Evolutionary conservation across 495 filamentous ascomycete species (phyloP).

Genomic region (Tricharina praecox): DNA sequence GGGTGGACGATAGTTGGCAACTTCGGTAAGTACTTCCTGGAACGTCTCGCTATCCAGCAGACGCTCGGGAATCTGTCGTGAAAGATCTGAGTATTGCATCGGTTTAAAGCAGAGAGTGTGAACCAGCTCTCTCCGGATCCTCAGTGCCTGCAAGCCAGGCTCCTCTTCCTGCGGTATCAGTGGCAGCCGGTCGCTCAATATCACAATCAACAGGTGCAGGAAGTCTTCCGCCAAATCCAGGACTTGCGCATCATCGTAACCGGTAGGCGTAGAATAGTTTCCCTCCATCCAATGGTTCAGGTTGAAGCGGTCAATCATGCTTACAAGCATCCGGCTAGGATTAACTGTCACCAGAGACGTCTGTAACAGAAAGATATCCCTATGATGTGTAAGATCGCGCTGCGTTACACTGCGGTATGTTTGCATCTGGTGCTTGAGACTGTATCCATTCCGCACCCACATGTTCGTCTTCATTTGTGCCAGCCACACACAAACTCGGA

Average conservation of each 20-base stretch:
- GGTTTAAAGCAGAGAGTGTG: slow-evolving; percentile 94
- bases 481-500: slow-evolving; percentile 87
- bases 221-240: slow-evolving; percentile 92
- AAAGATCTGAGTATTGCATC: slow-evolving; percentile 79
- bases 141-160: slow-evolving; percentile 43
- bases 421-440: slow-evolving; percentile 81
- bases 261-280: slow-evolving; percentile 47
- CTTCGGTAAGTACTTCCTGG: slow-evolving; percentile 62
- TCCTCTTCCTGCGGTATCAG: slow-evolving; percentile 57
- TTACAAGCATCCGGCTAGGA: slow-evolving; percentile 68
- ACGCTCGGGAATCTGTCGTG: slow-evolving; percentile 62
- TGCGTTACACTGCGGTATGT: slow-evolving; percentile 77
- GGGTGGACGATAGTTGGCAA: slow-evolving; percentile 74
- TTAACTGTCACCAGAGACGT: slow-evolving; percentile 75
- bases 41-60: slow-evolving; percentile 69
- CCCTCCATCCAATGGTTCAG: slow-evolving; percentile 81
- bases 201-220: slow-evolving; percentile 76
- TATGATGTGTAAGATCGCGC: slow-evolving; percentile 78
- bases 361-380: slow-evolving; percentile 89
- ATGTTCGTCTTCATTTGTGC: slow-evolving; percentile 95
- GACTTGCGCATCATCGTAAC: slow-evolving; percentile 68
- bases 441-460: slow-evolving; percentile 97
- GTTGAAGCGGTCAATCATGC: slow-evolving; percentile 78
- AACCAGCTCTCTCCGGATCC: slow-evolving; percentile 73
- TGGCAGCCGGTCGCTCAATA: slow-evolving; percentile 72